Conservation (phyloP, 306 rosid genomes). For the Cucumis melo region DNA sequence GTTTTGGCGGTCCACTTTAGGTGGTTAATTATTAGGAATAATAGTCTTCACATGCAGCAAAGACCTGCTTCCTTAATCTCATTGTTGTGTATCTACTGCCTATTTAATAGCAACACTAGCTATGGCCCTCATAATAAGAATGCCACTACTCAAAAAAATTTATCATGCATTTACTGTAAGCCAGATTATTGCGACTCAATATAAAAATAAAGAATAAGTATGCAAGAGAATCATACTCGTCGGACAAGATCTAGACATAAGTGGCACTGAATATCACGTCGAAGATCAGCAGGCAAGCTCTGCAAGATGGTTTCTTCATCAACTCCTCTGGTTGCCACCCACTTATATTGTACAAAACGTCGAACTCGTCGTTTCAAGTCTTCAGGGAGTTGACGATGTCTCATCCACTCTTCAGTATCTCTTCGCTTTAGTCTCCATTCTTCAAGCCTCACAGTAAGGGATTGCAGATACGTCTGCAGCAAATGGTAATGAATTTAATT, state of each 20-base stretch:
- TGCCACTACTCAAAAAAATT: not conserved
- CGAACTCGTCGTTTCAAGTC: constrained; percentile 65
- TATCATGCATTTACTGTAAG: not conserved
- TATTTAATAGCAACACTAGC: not conserved
- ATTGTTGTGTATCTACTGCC: not conserved
- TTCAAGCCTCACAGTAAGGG: constrained; percentile 83
- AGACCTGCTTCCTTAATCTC: not conserved
- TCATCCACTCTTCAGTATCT: constrained; percentile 99
- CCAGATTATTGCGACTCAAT: not conserved
- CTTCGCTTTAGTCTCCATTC: constrained; percentile 96
- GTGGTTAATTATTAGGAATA: not conserved
- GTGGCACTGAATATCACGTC: constrained; percentile 91
- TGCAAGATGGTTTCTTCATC: constrained; percentile 79
- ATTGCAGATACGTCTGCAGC: constrained; percentile 82
- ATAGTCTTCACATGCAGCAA: not conserved
- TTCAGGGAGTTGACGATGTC: constrained; percentile 97
- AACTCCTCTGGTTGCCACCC: constrained; percentile 95
- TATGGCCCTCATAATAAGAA: not conserved
- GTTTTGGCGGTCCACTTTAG: not conserved
- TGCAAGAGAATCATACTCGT: constrained; percentile 40
- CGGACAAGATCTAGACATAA: constrained; percentile 91
- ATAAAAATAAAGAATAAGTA: not conserved
- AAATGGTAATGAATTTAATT: not conserved
- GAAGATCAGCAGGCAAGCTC: constrained; percentile 87
- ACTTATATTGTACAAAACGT: constrained; percentile 79